These are phyloP conservation scores for Penicillium odoratum DNA, from an alignment of 495 filamentous ascomycete genomes.

Conservation along the genomic window DNA sequence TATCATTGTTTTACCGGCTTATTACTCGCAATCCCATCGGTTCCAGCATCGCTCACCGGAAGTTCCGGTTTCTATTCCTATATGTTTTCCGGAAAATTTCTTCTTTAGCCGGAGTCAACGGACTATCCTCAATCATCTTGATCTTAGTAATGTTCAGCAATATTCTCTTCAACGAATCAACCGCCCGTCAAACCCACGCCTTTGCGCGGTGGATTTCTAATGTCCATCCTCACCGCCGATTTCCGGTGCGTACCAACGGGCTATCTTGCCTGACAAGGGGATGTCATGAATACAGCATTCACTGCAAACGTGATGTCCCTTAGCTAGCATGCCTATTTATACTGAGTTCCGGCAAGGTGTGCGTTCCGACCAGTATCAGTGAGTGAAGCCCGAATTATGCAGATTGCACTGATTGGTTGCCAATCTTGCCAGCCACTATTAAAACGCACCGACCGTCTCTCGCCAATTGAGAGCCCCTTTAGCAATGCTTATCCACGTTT, in stretches of 20 bases:
- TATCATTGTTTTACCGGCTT: conserved; percentile 39
- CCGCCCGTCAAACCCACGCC: conserved; percentile 38
- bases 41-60: conserved; percentile 29
- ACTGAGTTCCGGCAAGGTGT: too few species aligned
- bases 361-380: too few species aligned
- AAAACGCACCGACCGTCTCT: too few species aligned
- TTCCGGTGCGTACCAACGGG: conserved; percentile 47
- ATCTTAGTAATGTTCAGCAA: conserved; percentile 35
- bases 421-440: too few species aligned
- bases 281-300: too few species aligned
- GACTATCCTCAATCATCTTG: conserved; percentile 30
- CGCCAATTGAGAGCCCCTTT: too few species aligned
- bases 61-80: conserved; percentile 30
- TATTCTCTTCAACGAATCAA: conserved; percentile 33
- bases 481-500: too few species aligned
- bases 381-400: too few species aligned
- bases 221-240: conserved; percentile 36
- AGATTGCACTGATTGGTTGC: too few species aligned
- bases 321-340: conserved; percentile 9
- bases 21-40: conserved; percentile 37
- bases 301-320: conserved; percentile 15
- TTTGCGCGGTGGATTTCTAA: conserved; percentile 35
- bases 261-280: conserved; percentile 18
- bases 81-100: conserved; percentile 25
- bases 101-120: conserved; percentile 22